Evolutionary conservation across 371 early-diverging fungal genomes (phyloP).

Genomic region (Apophysomyces elegans): DNA sequence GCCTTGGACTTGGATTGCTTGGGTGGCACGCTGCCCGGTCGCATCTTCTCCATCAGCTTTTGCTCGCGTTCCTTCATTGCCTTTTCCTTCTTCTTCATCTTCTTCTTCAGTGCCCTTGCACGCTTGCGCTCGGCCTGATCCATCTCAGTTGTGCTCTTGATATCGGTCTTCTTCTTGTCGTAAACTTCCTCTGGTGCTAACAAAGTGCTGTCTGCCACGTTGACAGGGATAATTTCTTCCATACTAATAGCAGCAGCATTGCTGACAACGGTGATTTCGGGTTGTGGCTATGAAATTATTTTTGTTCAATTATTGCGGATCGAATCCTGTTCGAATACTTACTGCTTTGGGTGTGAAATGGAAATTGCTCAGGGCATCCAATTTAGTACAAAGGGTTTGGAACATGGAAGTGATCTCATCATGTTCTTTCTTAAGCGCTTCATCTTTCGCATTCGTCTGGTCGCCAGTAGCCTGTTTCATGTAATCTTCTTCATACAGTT

Average conservation of each 20-base stretch:
- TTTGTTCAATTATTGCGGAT: background rate
- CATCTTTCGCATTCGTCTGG: constrained; percentile 72
- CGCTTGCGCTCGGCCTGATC: constrained; percentile 74
- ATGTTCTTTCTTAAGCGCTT: constrained; percentile 76
- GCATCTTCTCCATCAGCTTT: constrained; percentile 58
- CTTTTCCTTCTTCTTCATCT: constrained; percentile 60
- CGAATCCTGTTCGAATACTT: constrained; percentile 19
- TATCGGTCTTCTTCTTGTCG: constrained; percentile 66
- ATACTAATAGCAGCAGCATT: constrained; percentile 89
- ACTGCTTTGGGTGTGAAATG: constrained; percentile 85
- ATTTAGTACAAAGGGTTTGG: constrained; percentile 72
- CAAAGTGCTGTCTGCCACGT: constrained; percentile 81
- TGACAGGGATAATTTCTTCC: constrained; percentile 94
- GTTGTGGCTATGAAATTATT: constrained; percentile 43
- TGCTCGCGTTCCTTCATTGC: constrained; percentile 59
- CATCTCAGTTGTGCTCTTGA: constrained; percentile 76
- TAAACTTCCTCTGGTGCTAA: constrained; percentile 93
- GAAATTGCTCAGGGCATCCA: constrained; percentile 93
- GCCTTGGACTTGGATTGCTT: constrained; percentile 68
- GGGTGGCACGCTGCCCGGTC: constrained; percentile 50
- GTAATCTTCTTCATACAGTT: constrained; percentile 93
- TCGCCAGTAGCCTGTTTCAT: constrained; percentile 65
- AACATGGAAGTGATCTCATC: constrained; percentile 79
- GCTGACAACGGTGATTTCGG: constrained; percentile 80
- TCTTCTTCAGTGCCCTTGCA: constrained; percentile 70